Base-by-base conservation (phyloP, 2,329 filamentous ascomycete species). In the Venturia oleaginea region DNA sequence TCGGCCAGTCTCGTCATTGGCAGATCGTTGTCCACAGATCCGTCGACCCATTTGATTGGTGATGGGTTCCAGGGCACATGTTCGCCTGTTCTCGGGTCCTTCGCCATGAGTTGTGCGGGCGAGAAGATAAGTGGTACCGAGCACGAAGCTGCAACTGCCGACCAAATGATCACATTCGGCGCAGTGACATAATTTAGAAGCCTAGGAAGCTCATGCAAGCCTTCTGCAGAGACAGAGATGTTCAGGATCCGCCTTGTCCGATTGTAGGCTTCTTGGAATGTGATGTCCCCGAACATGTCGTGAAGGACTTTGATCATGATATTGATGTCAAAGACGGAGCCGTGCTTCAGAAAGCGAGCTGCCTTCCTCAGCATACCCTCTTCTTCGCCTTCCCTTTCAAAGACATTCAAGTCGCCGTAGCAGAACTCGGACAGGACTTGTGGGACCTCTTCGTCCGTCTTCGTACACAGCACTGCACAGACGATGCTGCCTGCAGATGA, bases 91-190 rank as follows among this genome's bases (percentile, higher is more conserved):
- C 84, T 77, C 0, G 90, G 90, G 69, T 97, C 90, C 72, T 97
- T 97, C 65, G 92, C 89, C 48, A 93, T 84, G 13, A 97, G 77
- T 0, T 87, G 86, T 1, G 87, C 89, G 1, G 91, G 85, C 30
- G 87, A 88, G 74, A 96, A 97, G 24, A 97, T 83, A 15, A 94
- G 79, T 0, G 93, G 93, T 0, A 97, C 90, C 0, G 93, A 96
- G 73, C 93, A 97, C 0, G 93, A 97, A 0, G 93, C 91, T n/a
- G 91, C 91, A 59, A 97, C 92, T 40, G 93, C 93, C 19, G 92
- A 96, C 91, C 92, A 96, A 64, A 97, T 92, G 77, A 97, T 84
- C 63, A 97, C 92, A 72, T 97, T 94, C 0, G 93, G 92, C 0
- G 93, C 89, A 0, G 93, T 97, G 66, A 96, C 84, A 71, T 96